These are phyloP conservation scores for Saccharomycopsis olivae DNA, from an alignment of 805 yeast species.

Conservation along the genomic window DNA sequence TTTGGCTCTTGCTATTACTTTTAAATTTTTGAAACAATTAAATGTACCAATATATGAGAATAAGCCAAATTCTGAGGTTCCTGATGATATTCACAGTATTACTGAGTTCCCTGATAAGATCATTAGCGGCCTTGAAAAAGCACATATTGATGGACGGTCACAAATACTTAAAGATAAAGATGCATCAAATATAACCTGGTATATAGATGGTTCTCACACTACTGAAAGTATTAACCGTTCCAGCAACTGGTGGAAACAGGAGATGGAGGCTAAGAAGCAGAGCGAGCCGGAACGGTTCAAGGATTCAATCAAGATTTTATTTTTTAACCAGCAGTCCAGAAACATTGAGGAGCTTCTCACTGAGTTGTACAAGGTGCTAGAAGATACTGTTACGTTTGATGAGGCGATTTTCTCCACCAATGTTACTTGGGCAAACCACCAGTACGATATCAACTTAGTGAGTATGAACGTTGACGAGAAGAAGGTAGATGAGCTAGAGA, in stretches of 20 bases:
- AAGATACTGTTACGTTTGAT: slow-evolving; percentile 43
- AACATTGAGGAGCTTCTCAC: slow-evolving; percentile 61
- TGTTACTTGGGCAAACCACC: slow-evolving; percentile 80
- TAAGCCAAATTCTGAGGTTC: slow-evolving; percentile 13
- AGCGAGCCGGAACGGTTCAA: slow-evolving; percentile 7
- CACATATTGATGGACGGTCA: slow-evolving; percentile 95
- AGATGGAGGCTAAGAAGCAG: slow-evolving; percentile 22
- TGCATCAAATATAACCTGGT: slow-evolving; percentile 53
- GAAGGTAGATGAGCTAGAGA: slow-evolving; percentile 65
- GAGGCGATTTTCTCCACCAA: slow-evolving; percentile 82
- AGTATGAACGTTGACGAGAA: slow-evolving; percentile 77
- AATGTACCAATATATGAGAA: slow-evolving; percentile 29
- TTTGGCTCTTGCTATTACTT: slow-evolving; percentile 64
- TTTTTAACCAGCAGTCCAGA: slow-evolving; percentile 92
- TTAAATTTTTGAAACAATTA: slow-evolving; percentile 43
- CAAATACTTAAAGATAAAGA: slow-evolving; percentile 46
- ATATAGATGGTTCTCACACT: slow-evolving; percentile 93
- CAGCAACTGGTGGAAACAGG: slow-evolving; percentile 54
- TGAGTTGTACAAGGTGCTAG: slow-evolving; percentile 36
- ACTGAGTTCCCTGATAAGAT: slow-evolving; percentile 37
- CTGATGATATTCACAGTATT: slow-evolving; percentile 18
- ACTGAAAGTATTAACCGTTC: slow-evolving; percentile 79
- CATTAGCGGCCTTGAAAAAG: slow-evolving; percentile 47
- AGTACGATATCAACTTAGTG: slow-evolving; percentile 70
- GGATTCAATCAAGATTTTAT: slow-evolving; percentile 33